Percentiles rank a stretch among this genome's conserved stretches.
These are phyloP conservation scores for Rhododendron simsii DNA, from an alignment of 148 eudicot genomes.

Conservation along the genomic window DNA sequence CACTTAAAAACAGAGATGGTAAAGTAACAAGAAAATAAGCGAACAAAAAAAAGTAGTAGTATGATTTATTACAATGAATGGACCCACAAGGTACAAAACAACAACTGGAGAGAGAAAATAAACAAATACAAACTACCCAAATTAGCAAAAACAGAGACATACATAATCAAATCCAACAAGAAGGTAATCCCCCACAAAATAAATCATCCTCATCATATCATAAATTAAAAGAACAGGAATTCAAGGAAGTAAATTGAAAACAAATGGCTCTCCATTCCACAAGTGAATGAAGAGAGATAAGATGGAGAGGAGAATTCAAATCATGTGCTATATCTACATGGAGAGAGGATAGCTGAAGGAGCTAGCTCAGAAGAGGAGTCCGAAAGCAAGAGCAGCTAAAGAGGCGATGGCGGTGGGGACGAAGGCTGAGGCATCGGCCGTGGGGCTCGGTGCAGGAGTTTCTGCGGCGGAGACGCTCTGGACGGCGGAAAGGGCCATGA, in stretches of 20 bases:
- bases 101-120: not conserved
- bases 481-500: conserved; percentile 31
- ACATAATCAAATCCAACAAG: not conserved
- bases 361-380: conserved; percentile 20
- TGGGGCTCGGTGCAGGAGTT: conserved; percentile 31
- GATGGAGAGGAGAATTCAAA: not conserved
- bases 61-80: not conserved
- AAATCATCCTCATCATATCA: not conserved
- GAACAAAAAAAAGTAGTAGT: not conserved
- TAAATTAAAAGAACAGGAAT: not conserved
- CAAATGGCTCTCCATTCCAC: not conserved
- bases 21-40: not conserved
- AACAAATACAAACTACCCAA: not conserved
- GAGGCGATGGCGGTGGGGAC: conserved; percentile 34
- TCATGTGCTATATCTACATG: not conserved
- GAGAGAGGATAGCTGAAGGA: not conserved
- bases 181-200: not conserved
- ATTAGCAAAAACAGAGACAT: not conserved
- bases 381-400: conserved; percentile 26
- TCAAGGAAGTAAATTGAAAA: not conserved
- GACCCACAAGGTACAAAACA: not conserved
- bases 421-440: conserved; percentile 28
- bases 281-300: not conserved
- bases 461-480: conserved; percentile 31
- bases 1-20: not conserved